Conservation (phyloP, 805 yeast species). For the Metschnikowia vanudenii region DNA sequence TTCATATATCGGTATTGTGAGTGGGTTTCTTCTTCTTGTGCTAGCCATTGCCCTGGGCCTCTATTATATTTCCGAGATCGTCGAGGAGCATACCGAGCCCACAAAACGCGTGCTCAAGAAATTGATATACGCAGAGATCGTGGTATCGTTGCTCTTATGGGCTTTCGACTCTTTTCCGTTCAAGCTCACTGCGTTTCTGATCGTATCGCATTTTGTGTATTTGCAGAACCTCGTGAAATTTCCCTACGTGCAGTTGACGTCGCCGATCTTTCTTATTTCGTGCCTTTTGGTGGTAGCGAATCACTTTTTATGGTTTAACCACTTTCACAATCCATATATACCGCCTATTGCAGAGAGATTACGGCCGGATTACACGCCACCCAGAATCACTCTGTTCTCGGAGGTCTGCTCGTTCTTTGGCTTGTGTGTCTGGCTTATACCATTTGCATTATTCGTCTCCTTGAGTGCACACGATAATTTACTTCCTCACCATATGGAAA, state of each 20-base stretch:
- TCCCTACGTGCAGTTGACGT: slow-evolving; percentile 76
- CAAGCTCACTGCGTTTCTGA: slow-evolving; percentile 60
- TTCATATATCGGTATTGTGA: slow-evolving; percentile 37
- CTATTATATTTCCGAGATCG: slow-evolving; percentile 85
- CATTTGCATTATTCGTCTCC: slow-evolving; percentile 88
- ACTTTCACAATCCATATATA: slow-evolving; percentile 69
- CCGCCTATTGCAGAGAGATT: slow-evolving; percentile 67
- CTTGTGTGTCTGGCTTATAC: slow-evolving; percentile 88
- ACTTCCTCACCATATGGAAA: slow-evolving; percentile 56
- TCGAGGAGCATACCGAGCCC: slow-evolving; percentile 89
- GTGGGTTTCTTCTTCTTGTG: slow-evolving; percentile 42
- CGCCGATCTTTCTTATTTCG: slow-evolving; percentile 67
- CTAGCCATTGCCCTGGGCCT: slow-evolving; percentile 81
- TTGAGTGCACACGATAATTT: slow-evolving; percentile 89
- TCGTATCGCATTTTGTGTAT: slow-evolving; percentile 70
- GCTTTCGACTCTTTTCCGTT: slow-evolving; percentile 80
- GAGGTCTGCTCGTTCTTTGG: slow-evolving; percentile 97
- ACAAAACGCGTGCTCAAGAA: slow-evolving; percentile 68
- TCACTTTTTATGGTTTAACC: slow-evolving; percentile 87
- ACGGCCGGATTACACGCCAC: slow-evolving; percentile 57
- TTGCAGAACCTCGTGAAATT: slow-evolving; percentile 74
- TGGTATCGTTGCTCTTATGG: slow-evolving; percentile 53
- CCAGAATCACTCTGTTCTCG: slow-evolving; percentile 73
- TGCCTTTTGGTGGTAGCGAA: slow-evolving; percentile 72
- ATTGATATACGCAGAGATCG: slow-evolving; percentile 62